Base-by-base conservation (phyloP, 768 basidiomycete species). In the Lentinula lateritia region DNA sequence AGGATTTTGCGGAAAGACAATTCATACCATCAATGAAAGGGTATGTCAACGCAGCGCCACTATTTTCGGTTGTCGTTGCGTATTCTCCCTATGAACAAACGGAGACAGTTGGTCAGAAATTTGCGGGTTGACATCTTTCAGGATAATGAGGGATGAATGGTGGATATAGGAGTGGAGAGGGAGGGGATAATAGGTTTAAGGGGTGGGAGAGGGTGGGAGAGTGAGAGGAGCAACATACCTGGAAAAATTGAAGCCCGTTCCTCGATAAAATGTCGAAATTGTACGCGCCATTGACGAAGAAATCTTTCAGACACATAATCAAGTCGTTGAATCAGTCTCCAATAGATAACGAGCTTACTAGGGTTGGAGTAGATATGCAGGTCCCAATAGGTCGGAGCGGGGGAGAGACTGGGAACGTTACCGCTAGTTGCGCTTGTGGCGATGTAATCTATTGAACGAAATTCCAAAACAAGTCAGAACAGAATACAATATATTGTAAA, bases 181-280 rank as follows among this genome's bases (percentile, higher is more conserved):
- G 28, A 28, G 28, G 28, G 28, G 28, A 28, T 28, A 28, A 28
- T 28, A 4, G 28, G 28, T 2, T 28, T 28, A 28, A 28, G 28
- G 28, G 28, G 28, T 28, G 28, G 28, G 28, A 39, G 28, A 28
- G 9, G 9, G 28, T 28, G 3, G 13, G 38, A 39, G 7, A 39
- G 38, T 39, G 13, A 39, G 13, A 39, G 9, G 9, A 39, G 38
- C n/a, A 13, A 57, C 43, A 53, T 58, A 81, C 81, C 73, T 85
- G 81, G 59, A 88, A 86, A 72, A 84, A 88, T 58, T 74, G 79
- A 16, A 80, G 83, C 5, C 82, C 85, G 61, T 87, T 75, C 12
- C 85, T 80, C 83, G 86, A 60, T 13, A 56, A 28, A 52, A 23
- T 36, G 32, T 59, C 15, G 62, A 77, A 76, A 62, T 67, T 64